phyloP scores from a whole-genome alignment of 257 asterid species.

The Coffea eugenioides region DNA sequence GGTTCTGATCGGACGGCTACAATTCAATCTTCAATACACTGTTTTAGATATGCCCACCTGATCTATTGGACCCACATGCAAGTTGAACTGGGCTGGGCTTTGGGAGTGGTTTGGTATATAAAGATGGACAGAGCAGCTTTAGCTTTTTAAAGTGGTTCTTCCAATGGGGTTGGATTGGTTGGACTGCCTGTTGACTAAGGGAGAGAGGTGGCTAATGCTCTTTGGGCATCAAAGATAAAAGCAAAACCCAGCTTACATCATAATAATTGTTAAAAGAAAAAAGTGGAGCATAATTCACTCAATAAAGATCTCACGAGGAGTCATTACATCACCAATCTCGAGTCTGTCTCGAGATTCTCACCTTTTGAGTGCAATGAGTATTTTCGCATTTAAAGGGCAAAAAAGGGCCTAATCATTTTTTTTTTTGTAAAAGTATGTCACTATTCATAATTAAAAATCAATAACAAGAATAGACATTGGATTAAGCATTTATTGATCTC shows the following conservation, averaged over 20 bases:
- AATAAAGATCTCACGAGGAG: conserved; percentile 40
- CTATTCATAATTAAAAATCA: neutral
- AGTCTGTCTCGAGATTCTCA: conserved; percentile 57
- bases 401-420: neutral
- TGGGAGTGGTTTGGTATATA: neutral
- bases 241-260: conserved; percentile 10
- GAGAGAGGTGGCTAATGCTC: neutral
- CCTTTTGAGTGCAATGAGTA: conserved; percentile 29
- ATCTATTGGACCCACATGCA: neutral
- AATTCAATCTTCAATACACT: neutral
- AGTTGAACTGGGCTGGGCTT: neutral
- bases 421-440: neutral
- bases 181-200: conserved; percentile 22
- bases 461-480: neutral
- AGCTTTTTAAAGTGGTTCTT: conserved; percentile 23
- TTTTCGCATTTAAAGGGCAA: neutral
- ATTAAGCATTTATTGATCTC: neutral
- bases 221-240: conserved; percentile 19
- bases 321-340: conserved; percentile 48
- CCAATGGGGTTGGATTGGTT: conserved; percentile 3
- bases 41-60: neutral
- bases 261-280: conserved; percentile 12
- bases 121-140: conserved; percentile 20
- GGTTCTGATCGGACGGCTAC: neutral
- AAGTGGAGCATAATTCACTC: conserved; percentile 24